Percentiles rank a stretch among this genome's conserved stretches.
Conservation (phyloP, 108 stramenopile genomes). For the Skeletonema potamos region DNA sequence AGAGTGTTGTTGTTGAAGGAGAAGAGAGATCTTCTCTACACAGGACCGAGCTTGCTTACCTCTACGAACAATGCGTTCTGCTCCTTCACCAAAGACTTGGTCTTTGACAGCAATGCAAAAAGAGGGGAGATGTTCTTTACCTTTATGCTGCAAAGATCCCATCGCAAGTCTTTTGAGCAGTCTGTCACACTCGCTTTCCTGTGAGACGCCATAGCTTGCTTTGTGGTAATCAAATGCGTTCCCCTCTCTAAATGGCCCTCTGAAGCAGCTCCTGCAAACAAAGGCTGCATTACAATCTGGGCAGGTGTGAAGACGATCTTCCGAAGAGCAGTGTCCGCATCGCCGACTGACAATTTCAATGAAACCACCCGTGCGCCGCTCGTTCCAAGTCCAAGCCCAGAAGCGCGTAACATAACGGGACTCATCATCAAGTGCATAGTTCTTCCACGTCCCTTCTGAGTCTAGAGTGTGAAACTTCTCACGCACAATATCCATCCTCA, state of each 20-base stretch:
- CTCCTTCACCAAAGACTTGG: slow-evolving; percentile 56
- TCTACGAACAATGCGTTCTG: slow-evolving; percentile 51
- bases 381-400: slow-evolving; percentile 10
- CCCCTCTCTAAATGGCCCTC: too few species aligned
- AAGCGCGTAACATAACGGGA: slow-evolving; percentile 1
- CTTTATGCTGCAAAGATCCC: slow-evolving; percentile 16
- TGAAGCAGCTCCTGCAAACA: slow-evolving; percentile 16
- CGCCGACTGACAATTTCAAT: slow-evolving; percentile 28
- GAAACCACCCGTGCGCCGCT: slow-evolving; percentile 22
- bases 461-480: slow-evolving; percentile 43
- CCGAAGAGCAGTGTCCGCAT: slow-evolving; percentile 24
- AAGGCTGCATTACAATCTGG: neutral
- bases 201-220: neutral
- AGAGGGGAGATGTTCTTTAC: slow-evolving; percentile 12
- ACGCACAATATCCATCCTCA: slow-evolving; percentile 40
- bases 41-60: neutral
- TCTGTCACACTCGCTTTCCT: slow-evolving; percentile 6
- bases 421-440: neutral
- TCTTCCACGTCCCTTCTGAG: slow-evolving; percentile 24
- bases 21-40: too few species aligned
- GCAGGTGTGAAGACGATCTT: neutral
- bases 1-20: too few species aligned
- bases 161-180: neutral
- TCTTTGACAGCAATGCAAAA: slow-evolving; percentile 53
- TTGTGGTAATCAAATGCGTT: neutral